Conservation (phyloP, 2,329 filamentous ascomycete species). For the Simplicillium sp. region DNA sequence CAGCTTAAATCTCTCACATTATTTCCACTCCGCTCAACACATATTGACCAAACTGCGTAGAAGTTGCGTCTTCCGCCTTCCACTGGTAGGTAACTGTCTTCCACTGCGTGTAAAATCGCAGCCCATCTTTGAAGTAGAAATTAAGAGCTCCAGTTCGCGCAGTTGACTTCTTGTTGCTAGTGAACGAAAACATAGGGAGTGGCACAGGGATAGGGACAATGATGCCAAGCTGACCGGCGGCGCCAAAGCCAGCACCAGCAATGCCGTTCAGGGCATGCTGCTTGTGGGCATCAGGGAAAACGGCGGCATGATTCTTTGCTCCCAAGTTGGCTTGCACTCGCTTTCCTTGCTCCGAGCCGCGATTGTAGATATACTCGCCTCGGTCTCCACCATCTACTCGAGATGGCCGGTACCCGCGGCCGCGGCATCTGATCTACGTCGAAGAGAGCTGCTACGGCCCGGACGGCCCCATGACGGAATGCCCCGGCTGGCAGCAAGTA, state of each 20-base stretch:
- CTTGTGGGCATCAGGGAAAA: conserved; percentile 61
- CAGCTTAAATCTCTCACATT: no score
- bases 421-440: no score
- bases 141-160: conserved; percentile 60
- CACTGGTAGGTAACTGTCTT: conserved; percentile 66
- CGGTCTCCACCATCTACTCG: no score
- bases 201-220: conserved; percentile 16
- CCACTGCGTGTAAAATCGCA: conserved; percentile 63
- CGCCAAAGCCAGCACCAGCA: conserved; percentile 57
- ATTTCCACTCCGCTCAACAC: no score
- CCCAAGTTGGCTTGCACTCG: conserved; percentile 61
- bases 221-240: conserved; percentile 38
- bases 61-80: conserved; percentile 50
- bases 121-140: conserved; percentile 62
- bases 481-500: no score
- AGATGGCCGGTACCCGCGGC: no score
- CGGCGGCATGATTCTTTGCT: conserved; percentile 60
- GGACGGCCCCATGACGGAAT: conserved; percentile 20
- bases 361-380: conserved; percentile 56
- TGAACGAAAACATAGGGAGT: conserved; percentile 17
- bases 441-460: no score
- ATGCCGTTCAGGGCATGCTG: conserved; percentile 59
- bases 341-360: conserved; percentile 61
- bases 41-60: no score
- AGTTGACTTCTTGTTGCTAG: conserved; percentile 49